phyloP scores from a whole-genome alignment of 2,329 filamentous ascomycete genomes.

The Periconia sp. region DNA sequence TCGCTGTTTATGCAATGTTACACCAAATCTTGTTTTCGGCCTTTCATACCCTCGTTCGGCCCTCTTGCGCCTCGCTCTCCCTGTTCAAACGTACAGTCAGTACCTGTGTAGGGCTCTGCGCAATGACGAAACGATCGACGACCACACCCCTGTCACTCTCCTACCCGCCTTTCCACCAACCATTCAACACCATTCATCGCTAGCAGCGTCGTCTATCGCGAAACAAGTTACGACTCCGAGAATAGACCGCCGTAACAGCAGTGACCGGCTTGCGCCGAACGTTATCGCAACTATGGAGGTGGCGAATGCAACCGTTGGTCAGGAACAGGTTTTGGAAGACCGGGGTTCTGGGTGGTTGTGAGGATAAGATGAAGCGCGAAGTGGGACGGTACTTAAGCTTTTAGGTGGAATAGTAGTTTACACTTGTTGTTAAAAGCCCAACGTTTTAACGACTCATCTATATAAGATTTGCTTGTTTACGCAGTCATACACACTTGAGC shows the following conservation, averaged over 20 bases:
- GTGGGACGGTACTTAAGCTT: background rate
- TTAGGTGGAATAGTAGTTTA: background rate
- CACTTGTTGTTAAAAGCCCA: no score
- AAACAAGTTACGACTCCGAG: conserved; percentile 18
- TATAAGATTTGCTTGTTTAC: no score
- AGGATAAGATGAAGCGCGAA: background rate
- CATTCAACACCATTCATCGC: conserved; percentile 4
- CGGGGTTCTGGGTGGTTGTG: conserved; percentile 3
- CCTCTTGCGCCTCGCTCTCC: no score
- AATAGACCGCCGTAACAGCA: background rate
- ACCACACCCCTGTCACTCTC: conserved; percentile 6
- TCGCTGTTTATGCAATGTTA: background rate
- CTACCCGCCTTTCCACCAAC: conserved; percentile 7
- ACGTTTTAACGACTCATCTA: no score
- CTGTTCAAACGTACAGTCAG: no score
- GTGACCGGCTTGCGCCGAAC: conserved; percentile 4
- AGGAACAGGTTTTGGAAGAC: conserved; percentile 29
- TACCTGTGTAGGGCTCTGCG: background rate
- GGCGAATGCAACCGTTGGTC: conserved; percentile 6
- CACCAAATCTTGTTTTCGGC: conserved; percentile 4
- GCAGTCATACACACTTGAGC: no score
- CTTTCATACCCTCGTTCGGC: no score
- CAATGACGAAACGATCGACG: conserved; percentile 17
- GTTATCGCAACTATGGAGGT: conserved; percentile 6
- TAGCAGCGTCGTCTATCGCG: conserved; percentile 7